phyloP scores from a whole-genome alignment of 169 alveolate genomes.

The Theileria sp. region DNA sequence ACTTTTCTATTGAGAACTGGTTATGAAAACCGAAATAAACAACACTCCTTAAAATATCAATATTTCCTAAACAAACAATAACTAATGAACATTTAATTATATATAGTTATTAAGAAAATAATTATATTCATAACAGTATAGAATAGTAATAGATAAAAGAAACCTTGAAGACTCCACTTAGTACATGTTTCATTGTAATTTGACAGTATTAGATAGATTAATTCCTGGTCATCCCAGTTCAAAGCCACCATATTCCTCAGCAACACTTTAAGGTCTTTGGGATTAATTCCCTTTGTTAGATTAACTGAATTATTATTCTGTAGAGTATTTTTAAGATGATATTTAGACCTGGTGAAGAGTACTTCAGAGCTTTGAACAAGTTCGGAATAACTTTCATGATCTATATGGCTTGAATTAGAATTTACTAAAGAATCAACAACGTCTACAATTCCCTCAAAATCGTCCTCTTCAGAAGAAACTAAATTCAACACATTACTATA shows the following conservation, averaged over 20 bases:
- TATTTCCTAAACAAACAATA: slow-evolving; percentile 15
- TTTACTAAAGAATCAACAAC: slow-evolving; percentile 26
- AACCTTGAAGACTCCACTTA: slow-evolving; percentile 43
- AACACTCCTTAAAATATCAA: slow-evolving; percentile 19
- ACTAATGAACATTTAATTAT: background rate
- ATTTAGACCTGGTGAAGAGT: background rate
- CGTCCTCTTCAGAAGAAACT: background rate
- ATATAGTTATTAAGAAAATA: background rate
- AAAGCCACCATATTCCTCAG: slow-evolving; percentile 22
- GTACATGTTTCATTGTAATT: slow-evolving; percentile 10
- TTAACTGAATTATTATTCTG: background rate
- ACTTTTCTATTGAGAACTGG: background rate
- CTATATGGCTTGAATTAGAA: background rate
- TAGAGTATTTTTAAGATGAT: background rate
- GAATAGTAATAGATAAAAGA: too few species aligned
- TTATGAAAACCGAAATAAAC: slow-evolving; percentile 3
- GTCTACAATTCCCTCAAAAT: slow-evolving; percentile 53
- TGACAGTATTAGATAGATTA: background rate
- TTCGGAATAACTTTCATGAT: background rate
- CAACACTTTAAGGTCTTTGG: slow-evolving; percentile 23
- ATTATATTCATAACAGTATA: too few species aligned
- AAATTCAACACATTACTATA: background rate
- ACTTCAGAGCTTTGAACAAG: background rate
- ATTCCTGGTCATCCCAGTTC: slow-evolving; percentile 7
- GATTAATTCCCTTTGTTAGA: slow-evolving; percentile 4